These are phyloP conservation scores for Triadica sebifera DNA, from an alignment of 345 rosid genomes.

Conservation along the genomic window DNA sequence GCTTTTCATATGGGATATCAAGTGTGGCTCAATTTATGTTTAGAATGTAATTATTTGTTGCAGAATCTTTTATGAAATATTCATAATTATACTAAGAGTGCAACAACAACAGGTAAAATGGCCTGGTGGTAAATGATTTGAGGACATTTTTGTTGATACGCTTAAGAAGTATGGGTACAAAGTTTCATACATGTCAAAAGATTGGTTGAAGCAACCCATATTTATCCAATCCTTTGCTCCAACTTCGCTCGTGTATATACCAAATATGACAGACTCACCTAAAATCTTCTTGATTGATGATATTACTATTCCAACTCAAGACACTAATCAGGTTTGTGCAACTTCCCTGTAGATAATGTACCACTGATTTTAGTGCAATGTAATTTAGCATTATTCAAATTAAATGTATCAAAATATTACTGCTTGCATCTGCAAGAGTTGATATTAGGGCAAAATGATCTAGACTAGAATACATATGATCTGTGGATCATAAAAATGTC, in stretches of 20 bases:
- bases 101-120: slow-evolving; percentile 66
- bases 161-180: slow-evolving; percentile 76
- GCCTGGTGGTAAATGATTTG: slow-evolving; percentile 64
- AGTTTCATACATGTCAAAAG: slow-evolving; percentile 75
- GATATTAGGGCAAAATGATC: not conserved
- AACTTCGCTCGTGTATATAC: slow-evolving; percentile 64
- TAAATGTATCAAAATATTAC: not conserved
- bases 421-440: not conserved
- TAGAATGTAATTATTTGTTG: not conserved
- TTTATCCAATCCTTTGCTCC: slow-evolving; percentile 97
- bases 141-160: slow-evolving; percentile 69
- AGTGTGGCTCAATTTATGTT: not conserved
- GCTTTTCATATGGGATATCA: not conserved
- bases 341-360: not conserved
- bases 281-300: slow-evolving; percentile 82
- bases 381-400: slow-evolving; percentile 1
- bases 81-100: slow-evolving; percentile 5
- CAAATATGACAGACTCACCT: slow-evolving; percentile 71
- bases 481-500: not conserved
- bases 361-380: not conserved
- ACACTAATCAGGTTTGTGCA: slow-evolving; percentile 75
- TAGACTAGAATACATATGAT: not conserved
- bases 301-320: slow-evolving; percentile 60
- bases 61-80: not conserved
- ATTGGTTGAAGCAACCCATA: slow-evolving; percentile 77